Percentiles rank a stretch among this genome's conserved stretches.
Conservation (phyloP, 176 grass and related monocot genomes). For the Oryza longistaminata region DNA sequence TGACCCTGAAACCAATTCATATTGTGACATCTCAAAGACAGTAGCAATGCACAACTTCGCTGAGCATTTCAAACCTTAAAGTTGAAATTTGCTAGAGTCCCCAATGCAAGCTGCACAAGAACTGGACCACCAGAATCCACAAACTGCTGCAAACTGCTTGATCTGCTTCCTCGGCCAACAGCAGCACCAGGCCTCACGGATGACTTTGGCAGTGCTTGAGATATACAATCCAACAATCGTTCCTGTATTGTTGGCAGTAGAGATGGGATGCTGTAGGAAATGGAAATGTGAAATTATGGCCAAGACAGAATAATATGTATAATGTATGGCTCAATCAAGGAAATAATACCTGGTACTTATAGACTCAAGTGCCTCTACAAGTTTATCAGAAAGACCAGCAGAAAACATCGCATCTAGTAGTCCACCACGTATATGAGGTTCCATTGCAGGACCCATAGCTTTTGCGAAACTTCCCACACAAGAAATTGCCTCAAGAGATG, state of each 20-base stretch:
- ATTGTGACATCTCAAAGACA: conserved; percentile 13
- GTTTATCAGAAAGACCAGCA: conserved; percentile 77
- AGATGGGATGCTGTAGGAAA: conserved; percentile 74
- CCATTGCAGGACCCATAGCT: conserved; percentile 91
- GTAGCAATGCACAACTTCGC: neutral
- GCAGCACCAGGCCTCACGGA: conserved; percentile 53
- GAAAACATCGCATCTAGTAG: conserved; percentile 87
- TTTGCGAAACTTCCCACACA: conserved; percentile 95
- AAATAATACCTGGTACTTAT: conserved; percentile 71
- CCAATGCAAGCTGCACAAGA: conserved; percentile 85
- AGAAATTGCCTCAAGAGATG: conserved; percentile 92
- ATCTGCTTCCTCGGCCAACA: conserved; percentile 49
- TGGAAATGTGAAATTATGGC: conserved; percentile 27
- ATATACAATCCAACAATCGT: conserved; percentile 84
- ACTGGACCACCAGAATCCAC: conserved; percentile 61
- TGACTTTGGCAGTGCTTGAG: conserved; percentile 72
- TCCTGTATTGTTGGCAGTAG: conserved; percentile 89
- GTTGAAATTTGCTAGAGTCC: conserved; percentile 80
- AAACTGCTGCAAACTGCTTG: conserved; percentile 67
- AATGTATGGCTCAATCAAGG: neutral
- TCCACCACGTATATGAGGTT: conserved; percentile 83
- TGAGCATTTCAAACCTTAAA: conserved; percentile 71
- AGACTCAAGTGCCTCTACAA: conserved; percentile 79
- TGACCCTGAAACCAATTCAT: conserved; percentile 80
- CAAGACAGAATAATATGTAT: conserved; percentile 28